Percentiles rank a stretch among this genome's conserved stretches.
These are phyloP conservation scores for Yamadazyma atlantica DNA, from an alignment of 1,139 yeast species.

Conservation along the genomic window DNA sequence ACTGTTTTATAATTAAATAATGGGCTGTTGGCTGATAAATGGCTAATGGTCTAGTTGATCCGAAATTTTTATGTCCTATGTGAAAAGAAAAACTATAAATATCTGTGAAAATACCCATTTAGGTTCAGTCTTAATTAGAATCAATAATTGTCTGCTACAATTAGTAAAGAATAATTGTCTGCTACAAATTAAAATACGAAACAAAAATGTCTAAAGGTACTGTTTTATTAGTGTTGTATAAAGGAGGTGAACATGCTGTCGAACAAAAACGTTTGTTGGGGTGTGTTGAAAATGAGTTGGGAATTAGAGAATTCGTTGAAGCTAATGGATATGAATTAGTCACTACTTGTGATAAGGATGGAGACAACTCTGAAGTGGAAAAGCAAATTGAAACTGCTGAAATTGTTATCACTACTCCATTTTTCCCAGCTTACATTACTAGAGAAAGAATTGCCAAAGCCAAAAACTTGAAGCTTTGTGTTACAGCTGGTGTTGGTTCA, in stretches of 20 bases:
- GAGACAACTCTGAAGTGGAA: conserved; percentile 54
- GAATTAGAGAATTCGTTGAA: conserved; percentile 65
- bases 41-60: neutral
- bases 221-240: conserved; percentile 56
- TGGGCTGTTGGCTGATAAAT: neutral
- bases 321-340: conserved; percentile 66
- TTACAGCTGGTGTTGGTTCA: conserved; percentile 86
- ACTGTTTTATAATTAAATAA: too few species aligned
- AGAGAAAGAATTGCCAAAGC: conserved; percentile 67
- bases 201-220: conserved; percentile 27
- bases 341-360: conserved; percentile 68
- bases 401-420: conserved; percentile 77
- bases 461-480: conserved; percentile 66
- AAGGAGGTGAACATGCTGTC: conserved; percentile 56
- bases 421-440: conserved; percentile 78
- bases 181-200: too few species aligned
- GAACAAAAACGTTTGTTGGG: conserved; percentile 67
- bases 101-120: too few species aligned
- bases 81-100: too few species aligned
- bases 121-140: too few species aligned
- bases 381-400: conserved; percentile 69
- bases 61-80: too few species aligned
- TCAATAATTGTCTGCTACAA: too few species aligned
- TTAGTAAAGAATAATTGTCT: neutral
- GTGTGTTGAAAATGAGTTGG: conserved; percentile 73